Base-by-base conservation (phyloP, 2,329 filamentous ascomycete species). In the Teratosphaeria zuluensis region DNA sequence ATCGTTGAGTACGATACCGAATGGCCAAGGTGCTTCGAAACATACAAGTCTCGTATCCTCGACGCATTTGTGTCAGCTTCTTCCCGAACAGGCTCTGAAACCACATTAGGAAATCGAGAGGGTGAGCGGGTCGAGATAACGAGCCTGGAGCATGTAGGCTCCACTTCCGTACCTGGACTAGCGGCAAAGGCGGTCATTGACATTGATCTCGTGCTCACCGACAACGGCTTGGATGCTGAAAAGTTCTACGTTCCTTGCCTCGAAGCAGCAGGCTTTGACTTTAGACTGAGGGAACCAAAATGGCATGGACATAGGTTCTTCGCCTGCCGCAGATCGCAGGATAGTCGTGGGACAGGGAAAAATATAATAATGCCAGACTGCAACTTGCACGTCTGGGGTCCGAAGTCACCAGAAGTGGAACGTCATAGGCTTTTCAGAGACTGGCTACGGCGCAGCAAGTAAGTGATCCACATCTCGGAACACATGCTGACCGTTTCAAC, bases 101-200 rank as follows among this genome's bases (percentile, higher is more conserved):
- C 3, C 19, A 11, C 4, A 48, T 1, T 11, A 21, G n/a, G 8
- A 4, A 21, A 48, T 9, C 5, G 21, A 7, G 42, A 48, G 42
- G n/a, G n/a, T 19, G 16, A 48, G 19, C 55, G 33, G 51, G 58
- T 63, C 21, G 62, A 74, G 3, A 63, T 68, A 38, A 61, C 72
- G n/a, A 64, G 68, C 24, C 68, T 82, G 56, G 63, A 70, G 19
- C 80, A 82, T 64, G 71, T 77, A 33, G 80, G 80, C 30, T 81
- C 78, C 12, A 82, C 81, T 31, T 78, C 77, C 55, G 71, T 83
- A 6, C 77, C 78, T 0, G 70, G 68, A 7, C 73, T 83, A 3
- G 72, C 77, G 0, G 80, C 81, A 53, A 82, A 83, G 68, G 71
- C 73, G 32, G 69, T 81, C 53, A 78, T 83, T 53, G 80, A 83